phyloP scores from a whole-genome alignment of 2,329 filamentous ascomycete species.

The Lecanicillium sp. region DNA sequence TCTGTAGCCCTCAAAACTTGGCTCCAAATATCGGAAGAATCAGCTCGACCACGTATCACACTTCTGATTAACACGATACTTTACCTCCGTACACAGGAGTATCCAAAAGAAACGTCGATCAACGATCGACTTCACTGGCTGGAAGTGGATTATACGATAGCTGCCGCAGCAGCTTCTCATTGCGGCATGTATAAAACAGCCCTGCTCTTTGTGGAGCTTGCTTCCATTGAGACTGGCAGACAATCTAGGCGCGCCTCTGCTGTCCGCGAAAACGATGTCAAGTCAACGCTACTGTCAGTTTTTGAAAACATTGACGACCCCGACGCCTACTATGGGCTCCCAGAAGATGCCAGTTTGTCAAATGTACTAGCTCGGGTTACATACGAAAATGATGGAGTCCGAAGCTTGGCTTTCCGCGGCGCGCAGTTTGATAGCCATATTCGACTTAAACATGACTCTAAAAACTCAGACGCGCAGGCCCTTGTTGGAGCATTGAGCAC shows the following conservation, averaged over 20 bases:
- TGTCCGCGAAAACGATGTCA: constrained; percentile 47
- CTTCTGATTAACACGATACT: constrained; percentile 73
- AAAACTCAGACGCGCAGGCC: constrained; percentile 56
- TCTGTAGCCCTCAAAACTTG: constrained; percentile 61
- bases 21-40: constrained; percentile 42
- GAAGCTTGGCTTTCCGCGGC: constrained; percentile 83
- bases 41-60: constrained; percentile 56
- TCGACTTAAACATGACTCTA: constrained; percentile 50
- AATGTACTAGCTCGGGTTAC: constrained; percentile 78
- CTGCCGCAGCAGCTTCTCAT: constrained; percentile 63
- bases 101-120: constrained; percentile 70
- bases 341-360: constrained; percentile 67
- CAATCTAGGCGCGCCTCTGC: constrained; percentile 62
- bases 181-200: constrained; percentile 87
- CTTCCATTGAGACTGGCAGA: constrained; percentile 49
- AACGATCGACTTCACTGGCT: constrained; percentile 80
- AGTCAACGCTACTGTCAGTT: constrained; percentile 69
- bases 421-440: constrained; percentile 87
- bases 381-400: constrained; percentile 81
- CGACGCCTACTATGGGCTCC: constrained; percentile 89
- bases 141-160: constrained; percentile 67
- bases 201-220: constrained; percentile 74
- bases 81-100: constrained; percentile 77
- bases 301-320: constrained; percentile 94
- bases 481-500: constrained; percentile 72